Percentiles rank a stretch among this genome's conserved stretches.
Evolutionary conservation across 2,329 filamentous ascomycete species (phyloP).

Genomic region (Talaromyces piceae): DNA sequence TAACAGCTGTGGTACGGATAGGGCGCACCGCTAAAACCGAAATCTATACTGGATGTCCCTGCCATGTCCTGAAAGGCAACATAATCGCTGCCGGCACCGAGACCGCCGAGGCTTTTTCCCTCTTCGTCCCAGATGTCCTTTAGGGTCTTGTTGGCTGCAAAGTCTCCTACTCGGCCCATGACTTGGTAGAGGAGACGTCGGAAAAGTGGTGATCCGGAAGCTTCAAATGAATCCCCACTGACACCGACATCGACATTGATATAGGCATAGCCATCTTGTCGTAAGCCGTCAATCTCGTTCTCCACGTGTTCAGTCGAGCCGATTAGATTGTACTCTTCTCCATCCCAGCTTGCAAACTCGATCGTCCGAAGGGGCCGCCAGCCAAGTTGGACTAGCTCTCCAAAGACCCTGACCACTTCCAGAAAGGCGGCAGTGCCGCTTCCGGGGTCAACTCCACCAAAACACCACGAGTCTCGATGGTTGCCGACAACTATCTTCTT

Average conservation of each 20-base stretch:
- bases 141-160: constrained; percentile 62
- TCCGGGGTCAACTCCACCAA: constrained; percentile 78
- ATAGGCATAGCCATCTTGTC: constrained; percentile 72
- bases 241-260: constrained; percentile 85
- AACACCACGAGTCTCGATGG: constrained; percentile 87
- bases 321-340: constrained; percentile 82
- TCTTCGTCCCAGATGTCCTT: constrained; percentile 65
- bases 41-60: constrained; percentile 78
- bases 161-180: constrained; percentile 67
- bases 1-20: constrained; percentile 78
- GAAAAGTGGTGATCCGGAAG: constrained; percentile 74
- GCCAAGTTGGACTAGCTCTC: constrained; percentile 64
- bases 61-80: constrained; percentile 87
- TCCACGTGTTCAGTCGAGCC: constrained; percentile 95
- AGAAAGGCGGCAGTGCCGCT: constrained; percentile 86
- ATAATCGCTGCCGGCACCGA: constrained; percentile 74
- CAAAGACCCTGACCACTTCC: constrained; percentile 79
- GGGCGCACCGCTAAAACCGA: constrained; percentile 62
- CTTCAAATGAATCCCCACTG: constrained; percentile 65
- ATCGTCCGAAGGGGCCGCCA: constrained; percentile 94
- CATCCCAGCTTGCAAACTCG: constrained; percentile 96
- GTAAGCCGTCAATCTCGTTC: constrained; percentile 65
- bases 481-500: constrained; percentile 88
- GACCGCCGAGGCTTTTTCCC: constrained; percentile 52
- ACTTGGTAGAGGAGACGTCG: constrained; percentile 63